Evolutionary conservation across 23 red algal species (phyloP).

Genomic region (Agarophyton chilense): DNA sequence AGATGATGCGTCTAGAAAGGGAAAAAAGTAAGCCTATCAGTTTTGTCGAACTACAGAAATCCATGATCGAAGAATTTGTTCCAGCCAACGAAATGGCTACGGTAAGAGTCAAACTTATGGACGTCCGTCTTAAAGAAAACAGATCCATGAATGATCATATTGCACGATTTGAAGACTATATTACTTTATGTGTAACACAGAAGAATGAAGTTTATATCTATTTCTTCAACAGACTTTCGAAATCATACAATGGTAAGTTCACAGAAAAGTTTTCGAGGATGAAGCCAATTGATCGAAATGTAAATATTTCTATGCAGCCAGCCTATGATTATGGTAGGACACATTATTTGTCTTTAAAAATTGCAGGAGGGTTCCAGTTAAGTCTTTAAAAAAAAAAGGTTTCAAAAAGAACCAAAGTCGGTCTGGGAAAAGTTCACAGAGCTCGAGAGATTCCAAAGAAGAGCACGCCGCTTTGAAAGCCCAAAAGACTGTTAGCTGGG

Average conservation of each 20-base stretch:
- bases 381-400: not conserved
- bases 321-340: slow-evolving; percentile 10
- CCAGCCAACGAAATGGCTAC: slow-evolving; percentile 21
- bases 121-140: slow-evolving; percentile 2
- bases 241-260: slow-evolving; percentile 9
- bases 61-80: slow-evolving; percentile 32
- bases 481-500: not conserved
- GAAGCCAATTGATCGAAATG: not conserved
- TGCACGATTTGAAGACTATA: not conserved
- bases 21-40: slow-evolving; percentile 6
- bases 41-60: not conserved
- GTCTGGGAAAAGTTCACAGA: not conserved
- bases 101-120: slow-evolving; percentile 17
- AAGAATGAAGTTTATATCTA: slow-evolving; percentile 23
- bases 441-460: not conserved
- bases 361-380: not conserved
- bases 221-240: slow-evolving; percentile 6
- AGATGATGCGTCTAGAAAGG: slow-evolving; percentile 5
- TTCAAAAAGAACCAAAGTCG: not conserved
- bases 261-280: not conserved
- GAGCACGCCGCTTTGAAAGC: not conserved
- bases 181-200: not conserved
- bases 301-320: not conserved
- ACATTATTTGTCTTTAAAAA: not conserved
- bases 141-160: slow-evolving; percentile 29